Evolutionary conservation across 2,329 filamentous ascomycete species (phyloP), one percentile per base, ranked within the genome.

Genomic region (Alternaria angustiovoidea): DNA sequence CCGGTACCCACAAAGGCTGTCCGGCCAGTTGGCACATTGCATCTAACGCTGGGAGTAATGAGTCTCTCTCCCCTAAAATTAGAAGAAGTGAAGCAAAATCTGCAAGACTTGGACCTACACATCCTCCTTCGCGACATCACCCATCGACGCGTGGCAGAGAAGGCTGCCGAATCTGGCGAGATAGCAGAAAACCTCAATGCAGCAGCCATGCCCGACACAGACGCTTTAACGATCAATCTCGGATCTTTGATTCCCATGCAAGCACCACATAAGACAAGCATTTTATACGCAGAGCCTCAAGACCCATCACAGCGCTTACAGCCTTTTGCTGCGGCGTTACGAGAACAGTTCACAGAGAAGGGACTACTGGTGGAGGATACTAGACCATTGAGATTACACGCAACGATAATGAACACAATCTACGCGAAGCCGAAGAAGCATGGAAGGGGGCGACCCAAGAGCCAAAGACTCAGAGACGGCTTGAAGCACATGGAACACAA

Each of bases 41-140:
- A 98, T 78, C 81, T 96, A 3, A 97, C 94, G 0, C 83, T 97
- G 0, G 94, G 93, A 0, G 91, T 96, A 1, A 94, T 97, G 91
- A 90, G 86, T 65, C 84, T 97, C 3, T 82, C 81, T 2, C 78
- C 82, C 3, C 82, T 85, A 46, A 76, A 79, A 1, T 63, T 89
- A 2, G 69, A 82, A 0, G 76, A 79, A 30, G 87, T 86, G 0
- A 66, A 51, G n/a, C 36, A 43, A 1, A 66, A 65, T 48, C 65
- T 88, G 0, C 60, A 79, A 11, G 74, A 72, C 0, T 69, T 88
- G 0, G 80, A 88, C 66, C 62, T 87, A 3, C 49, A 60, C 9
- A 34, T 18, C 4, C 51, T 74, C 0, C 64, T 74, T 3, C 68
- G 66, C 5, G 60, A 68, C 48, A 65, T 68, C 30, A 70, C 62